Base-by-base conservation (phyloP, 2,329 filamentous ascomycete species). In the Aspergillus sp. region DNA sequence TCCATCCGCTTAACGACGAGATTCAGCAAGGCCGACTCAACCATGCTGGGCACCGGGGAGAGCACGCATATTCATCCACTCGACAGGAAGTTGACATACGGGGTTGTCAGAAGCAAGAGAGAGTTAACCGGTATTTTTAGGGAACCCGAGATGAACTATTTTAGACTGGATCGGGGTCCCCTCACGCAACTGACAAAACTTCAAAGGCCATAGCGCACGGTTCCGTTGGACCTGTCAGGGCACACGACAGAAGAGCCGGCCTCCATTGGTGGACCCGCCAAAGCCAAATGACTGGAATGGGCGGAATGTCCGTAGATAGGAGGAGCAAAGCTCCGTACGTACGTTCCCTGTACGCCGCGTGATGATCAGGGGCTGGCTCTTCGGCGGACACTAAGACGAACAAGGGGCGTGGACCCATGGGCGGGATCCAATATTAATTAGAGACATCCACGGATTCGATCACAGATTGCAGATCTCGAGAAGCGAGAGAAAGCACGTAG, bases 361-460 rank as follows among this genome's bases (percentile, higher is more conserved):
- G 29, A 13, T 30, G 29, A 30, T 30, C 29, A 24, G 19, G 29
- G 29, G 19, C 5, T 22, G 10, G 19, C 5, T 22, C 19, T 10
- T 22, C 10, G 5, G 19, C 19, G 19, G 19, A 22, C 19, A 22
- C 19, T 22, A 22, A n/a, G n/a, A n/a, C n/a, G n/a, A n/a, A n/a
- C n/a, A n/a, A n/a, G n/a, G 19, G 6, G 19, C 19, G 6, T 6
- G 19, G 10, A 22, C 19, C 19, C 19, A 22, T 10, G 10, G 19
- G 10, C 19, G 10, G 19, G 19, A 10, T 22, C 19, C 19, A 22
- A 22, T 22, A 22, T 22, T 22, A 5, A 22, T 22, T 22, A 22
- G 10, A 6, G 10, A 22, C 19, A 22, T 22, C 19, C 19, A 22
- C n/a, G n/a, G n/a, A n/a, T n/a, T n/a, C n/a, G n/a, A n/a, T n/a